Base-by-base conservation (phyloP, 495 filamentous ascomycete genomes). In the Aspergillus bertholletiae region DNA sequence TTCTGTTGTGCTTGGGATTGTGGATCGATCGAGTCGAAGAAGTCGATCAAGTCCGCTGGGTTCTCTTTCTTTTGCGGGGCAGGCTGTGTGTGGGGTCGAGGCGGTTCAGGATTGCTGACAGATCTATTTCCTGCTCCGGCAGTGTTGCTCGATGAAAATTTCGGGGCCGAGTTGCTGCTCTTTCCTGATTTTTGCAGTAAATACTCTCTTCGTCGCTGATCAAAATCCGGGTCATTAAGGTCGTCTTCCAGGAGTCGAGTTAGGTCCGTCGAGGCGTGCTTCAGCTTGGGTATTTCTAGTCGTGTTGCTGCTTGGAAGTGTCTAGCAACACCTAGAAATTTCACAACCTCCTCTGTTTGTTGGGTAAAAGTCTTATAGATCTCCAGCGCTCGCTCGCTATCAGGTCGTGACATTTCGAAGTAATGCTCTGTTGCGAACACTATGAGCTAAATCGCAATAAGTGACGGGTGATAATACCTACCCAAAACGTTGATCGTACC, bases 21-120 rank as follows among this genome's bases (percentile, higher is more conserved):
- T 68, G 93, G 90, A 62, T 97, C 92, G 63, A 99, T 97, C 2
- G 93, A 93, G 55, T 94, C 94, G 65, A 99, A 99, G 68, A 99
- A 96, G 67, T 99, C 94, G 61, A 99, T 99, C 49, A 99, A 74
- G 72, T 97, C 89, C 45, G 86, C 79, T 0, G 88, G 86, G 3
- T 84, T 82, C 52, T 85, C 86, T 21, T 78, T 73, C 54, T 70
- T 64, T 58, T 66, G 60, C 1, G 62, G 51, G 23, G 54, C 51
- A 23, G 68, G 56, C 17, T 67, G 63, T 41, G 66, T 48, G 61
- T 70, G 54, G 51, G 52, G 59, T 59, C 66, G 51, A 46, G 58
- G 24, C 22, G 60, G 21, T 37, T 57, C 57, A n/a, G 60, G 40
- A 26, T 62, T 53, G 61, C 30, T 55, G 59, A 54, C 49, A 34